Evolutionary conservation across 805 yeast species (phyloP), one percentile per base, ranked within the genome.

Genomic region (Saturnispora serradocipensis): DNA sequence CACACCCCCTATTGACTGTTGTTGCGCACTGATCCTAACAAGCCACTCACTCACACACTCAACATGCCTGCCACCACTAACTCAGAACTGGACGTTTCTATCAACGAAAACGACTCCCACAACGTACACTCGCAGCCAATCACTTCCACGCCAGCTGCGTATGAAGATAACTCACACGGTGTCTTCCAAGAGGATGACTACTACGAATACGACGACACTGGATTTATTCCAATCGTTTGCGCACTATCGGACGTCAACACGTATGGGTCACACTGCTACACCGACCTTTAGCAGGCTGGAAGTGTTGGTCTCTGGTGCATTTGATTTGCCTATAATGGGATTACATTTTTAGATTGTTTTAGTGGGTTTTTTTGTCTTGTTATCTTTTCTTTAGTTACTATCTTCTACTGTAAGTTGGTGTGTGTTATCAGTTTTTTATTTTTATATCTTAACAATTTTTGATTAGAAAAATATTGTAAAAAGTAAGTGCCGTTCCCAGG

Each of bases 151-250:
- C 20, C 36, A 24, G 24, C 35, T 16, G 36, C 24, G 3, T n/a
- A 27, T 16, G 49, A 46, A 22, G 43, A 28, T 43, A 43, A 43
- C 20, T 28, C 46, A 43, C 16, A 40, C 24, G 50, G 35, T 40
- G 28, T 48, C 13, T 48, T 48, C 34, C 42, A 38, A 11, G 45
- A 35, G 11, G 51, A 40, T 7, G 51, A 48, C 34, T 30, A 28
- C 32, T 48, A 48, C 13, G 51, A 48, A 22, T 48, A 48, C 35
- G 51, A 48, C 28, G 51, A 48, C 30, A 45, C 43, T 3, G 51
- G 51, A 30, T 48, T 48, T 27, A 40, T 48, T 32, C 51, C 51
- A 42, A 43, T 48, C n/a, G 51, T 48, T 16, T 48, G 51, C 27
- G 45, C 51, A 20, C 20, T 48, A n/a, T 30, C 51, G 16, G 51